These are phyloP conservation scores for Chondrostereum purpureum DNA, from an alignment of 1,284 basidiomycete species.

Conservation along the genomic window DNA sequence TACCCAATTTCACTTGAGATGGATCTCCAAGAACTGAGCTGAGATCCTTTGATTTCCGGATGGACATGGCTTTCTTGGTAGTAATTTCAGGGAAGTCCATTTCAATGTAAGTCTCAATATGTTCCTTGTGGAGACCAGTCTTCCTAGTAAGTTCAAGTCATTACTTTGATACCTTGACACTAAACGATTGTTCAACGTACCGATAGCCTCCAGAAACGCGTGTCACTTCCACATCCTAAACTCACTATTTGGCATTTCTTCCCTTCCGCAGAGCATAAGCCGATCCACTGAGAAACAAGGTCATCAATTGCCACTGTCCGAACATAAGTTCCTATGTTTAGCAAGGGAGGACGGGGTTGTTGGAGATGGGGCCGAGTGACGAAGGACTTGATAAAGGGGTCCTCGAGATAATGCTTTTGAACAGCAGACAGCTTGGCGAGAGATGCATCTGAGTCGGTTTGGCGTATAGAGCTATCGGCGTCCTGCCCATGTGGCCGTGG, in stretches of 20 bases:
- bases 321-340: conserved; percentile 93
- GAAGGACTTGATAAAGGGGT: conserved; percentile 63
- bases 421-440: conserved; percentile 73
- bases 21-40: conserved; percentile 45
- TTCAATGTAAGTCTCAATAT: conserved; percentile 69
- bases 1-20: conserved; percentile 39
- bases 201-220: conserved; percentile 84
- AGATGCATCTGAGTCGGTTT: conserved; percentile 38
- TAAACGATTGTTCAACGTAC: conserved; percentile 46
- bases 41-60: conserved; percentile 65
- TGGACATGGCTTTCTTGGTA: conserved; percentile 75
- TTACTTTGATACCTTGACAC: conserved; percentile 12
- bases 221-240: conserved; percentile 90
- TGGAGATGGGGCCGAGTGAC: conserved; percentile 60
- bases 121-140: conserved; percentile 44
- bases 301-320: conserved; percentile 77
- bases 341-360: conserved; percentile 72
- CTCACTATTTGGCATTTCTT: conserved; percentile 76
- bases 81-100: conserved; percentile 88
- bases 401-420: conserved; percentile 67
- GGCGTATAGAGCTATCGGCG: conserved; percentile 33
- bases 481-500: conserved; percentile 19
- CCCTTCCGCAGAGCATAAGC: conserved; percentile 29
- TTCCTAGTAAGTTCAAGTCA: conserved; percentile 26
- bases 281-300: conserved; percentile 72